Evolutionary conservation across 2,329 filamentous ascomycete genomes (phyloP), one percentile per base, ranked within the genome.

Genomic region (Fusarium sp.): DNA sequence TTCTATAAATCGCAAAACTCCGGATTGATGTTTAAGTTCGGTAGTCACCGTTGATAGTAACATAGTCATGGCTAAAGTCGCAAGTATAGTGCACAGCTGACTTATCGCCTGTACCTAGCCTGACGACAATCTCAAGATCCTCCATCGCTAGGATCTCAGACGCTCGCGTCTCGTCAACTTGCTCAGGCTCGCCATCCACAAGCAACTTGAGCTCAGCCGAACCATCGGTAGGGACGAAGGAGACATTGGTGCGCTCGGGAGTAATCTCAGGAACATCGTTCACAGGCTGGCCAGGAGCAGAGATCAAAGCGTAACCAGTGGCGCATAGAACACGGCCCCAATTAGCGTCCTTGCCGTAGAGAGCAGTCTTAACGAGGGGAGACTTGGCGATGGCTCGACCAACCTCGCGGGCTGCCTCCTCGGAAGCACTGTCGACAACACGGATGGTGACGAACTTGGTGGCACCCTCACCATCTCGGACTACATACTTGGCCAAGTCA

Each of bases 271-370:
- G 82, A 2, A 91, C 88, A 2, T 90, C 87, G 58, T 84, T 86
- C 37, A 82, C 77, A n/a, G 83, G 80, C 71, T 83, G 78, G 3
- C 85, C 87, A 1, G 86, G 87, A 69, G 87, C 86, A 3, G 85
- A 86, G 64, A 90, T 84, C 45, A 88, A 80, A 15, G 88, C 84
- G 77, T 98, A 98, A 5, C 96, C 96, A 6, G 94, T 94, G 1
- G 96, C 95, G 78, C 96, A 98, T 27, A 98, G 86, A 66, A 99
- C 97, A 54, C 96, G 93, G 33, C 96, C 96, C 96, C 96, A 99
- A 83, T 99, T 99, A 18, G 96, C 96, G 77, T 99, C 96, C 78
- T 94, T 93, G 69, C 96, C 96, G 79, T 99, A 99, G 39, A 99
- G 84, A 0, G 96, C 96, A 0, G 96, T 99, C 85, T 99, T 99